Percentiles rank a stretch among this genome's conserved stretches.
Evolutionary conservation across 2,329 filamentous ascomycete genomes (phyloP).

Genomic region (Rhinocladiella similis): DNA sequence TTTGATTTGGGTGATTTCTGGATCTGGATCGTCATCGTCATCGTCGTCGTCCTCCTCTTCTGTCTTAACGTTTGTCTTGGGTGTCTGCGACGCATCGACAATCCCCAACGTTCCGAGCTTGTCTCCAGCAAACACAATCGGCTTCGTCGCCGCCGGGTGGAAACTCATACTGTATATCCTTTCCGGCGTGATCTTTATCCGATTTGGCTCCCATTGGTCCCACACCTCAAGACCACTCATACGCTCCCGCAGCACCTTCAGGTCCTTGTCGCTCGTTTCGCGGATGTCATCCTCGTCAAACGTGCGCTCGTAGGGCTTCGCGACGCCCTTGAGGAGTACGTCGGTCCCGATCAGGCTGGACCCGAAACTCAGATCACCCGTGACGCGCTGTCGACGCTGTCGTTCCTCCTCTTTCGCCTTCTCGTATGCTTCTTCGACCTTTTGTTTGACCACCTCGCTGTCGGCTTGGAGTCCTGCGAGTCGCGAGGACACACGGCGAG

Average conservation of each 20-base stretch:
- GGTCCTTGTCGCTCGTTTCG: constrained; percentile 72
- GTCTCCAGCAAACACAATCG: constrained; percentile 88
- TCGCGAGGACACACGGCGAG: constrained; percentile 62
- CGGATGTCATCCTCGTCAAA: constrained; percentile 83
- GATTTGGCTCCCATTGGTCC: constrained; percentile 77
- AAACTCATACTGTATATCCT: constrained; percentile 84
- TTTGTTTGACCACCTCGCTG: constrained; percentile 67
- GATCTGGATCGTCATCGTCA: constrained; percentile 66
- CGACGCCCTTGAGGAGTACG: constrained; percentile 63
- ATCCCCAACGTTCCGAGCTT: constrained; percentile 90
- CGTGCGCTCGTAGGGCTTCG: constrained; percentile 78
- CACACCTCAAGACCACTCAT: constrained; percentile 80
- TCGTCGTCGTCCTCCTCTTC: constrained; percentile 57
- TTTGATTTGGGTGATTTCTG: constrained; percentile 85
- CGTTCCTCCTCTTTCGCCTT: constrained; percentile 58
- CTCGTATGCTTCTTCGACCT: constrained; percentile 65
- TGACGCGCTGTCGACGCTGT: constrained; percentile 64
- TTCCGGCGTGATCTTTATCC: constrained; percentile 91
- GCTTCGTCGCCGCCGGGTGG: constrained; percentile 82
- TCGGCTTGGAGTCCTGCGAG: constrained; percentile 64
- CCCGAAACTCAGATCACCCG: constrained; percentile 71
- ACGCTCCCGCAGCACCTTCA: constrained; percentile 71
- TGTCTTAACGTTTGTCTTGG: constrained; percentile 37
- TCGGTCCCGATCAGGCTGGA: constrained; percentile 62
- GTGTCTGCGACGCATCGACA: constrained; percentile 79